These are phyloP conservation scores for slime mould (Dictyostelium discoideum) DNA, from an alignment of 78 protist species.

Conservation along the genomic window dicty_2.7 NC_007088.5:503001-503500, in stretches of 20 bases:
- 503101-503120: background rate
- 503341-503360: background rate
- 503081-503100: background rate
- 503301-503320: background rate
- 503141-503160: background rate
- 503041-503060: background rate
- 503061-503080: background rate
- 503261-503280: background rate
- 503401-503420: background rate
- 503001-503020: background rate
- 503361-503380: background rate
- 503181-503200: background rate
- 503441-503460: background rate
- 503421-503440: background rate
- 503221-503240: background rate
- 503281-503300: background rate
- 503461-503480: conserved; percentile 10
- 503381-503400: background rate
- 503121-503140: background rate
- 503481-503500: conserved; percentile 4
- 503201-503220: background rate
- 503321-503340: background rate
- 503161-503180: background rate
- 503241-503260: background rate
- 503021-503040: background rate